Evolutionary conservation across 73 alveolate species (phyloP).

Genomic region (Tetrahymena thermophila): DNA sequence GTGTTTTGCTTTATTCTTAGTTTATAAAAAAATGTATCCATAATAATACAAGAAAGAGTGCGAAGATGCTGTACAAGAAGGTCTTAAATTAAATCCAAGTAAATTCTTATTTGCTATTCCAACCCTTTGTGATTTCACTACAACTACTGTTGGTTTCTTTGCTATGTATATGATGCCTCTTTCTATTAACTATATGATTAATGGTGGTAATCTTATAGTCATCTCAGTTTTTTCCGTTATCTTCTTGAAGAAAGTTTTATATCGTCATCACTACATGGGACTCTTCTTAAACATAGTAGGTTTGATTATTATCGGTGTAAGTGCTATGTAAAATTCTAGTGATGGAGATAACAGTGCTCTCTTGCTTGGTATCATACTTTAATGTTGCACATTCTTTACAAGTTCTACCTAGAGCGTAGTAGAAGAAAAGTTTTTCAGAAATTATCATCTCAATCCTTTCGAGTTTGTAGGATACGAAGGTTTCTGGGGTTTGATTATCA

Average conservation of each 20-base stretch:
- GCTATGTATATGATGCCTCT: conserved; percentile 76
- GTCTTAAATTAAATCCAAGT: neutral
- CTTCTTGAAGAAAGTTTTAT: conserved; percentile 64
- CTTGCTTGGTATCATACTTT: neutral
- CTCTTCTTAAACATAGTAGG: conserved; percentile 63
- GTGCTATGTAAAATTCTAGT: conserved; percentile 23
- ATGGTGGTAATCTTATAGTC: conserved; percentile 81
- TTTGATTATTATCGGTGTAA: conserved; percentile 66
- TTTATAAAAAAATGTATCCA: conserved; percentile 2
- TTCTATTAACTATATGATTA: conserved; percentile 85
- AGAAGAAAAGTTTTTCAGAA: conserved; percentile 73
- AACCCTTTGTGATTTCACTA: conserved; percentile 71
- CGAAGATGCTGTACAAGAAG: conserved; percentile 4
- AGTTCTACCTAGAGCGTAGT: conserved; percentile 63
- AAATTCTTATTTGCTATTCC: conserved; percentile 54
- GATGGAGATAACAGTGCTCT: conserved; percentile 13
- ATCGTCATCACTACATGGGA: conserved; percentile 63
- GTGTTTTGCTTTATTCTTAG: conserved; percentile 33
- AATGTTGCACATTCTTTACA: conserved; percentile 41
- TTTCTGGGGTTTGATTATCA: conserved; percentile 64
- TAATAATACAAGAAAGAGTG: conserved; percentile 12
- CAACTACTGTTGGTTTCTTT: conserved; percentile 70
- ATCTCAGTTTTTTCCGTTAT: conserved; percentile 63
- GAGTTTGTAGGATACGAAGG: conserved; percentile 94
- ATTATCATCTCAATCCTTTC: conserved; percentile 72